phyloP scores from a whole-genome alignment of 495 filamentous ascomycete genomes.

The Acidiella bohemica region DNA sequence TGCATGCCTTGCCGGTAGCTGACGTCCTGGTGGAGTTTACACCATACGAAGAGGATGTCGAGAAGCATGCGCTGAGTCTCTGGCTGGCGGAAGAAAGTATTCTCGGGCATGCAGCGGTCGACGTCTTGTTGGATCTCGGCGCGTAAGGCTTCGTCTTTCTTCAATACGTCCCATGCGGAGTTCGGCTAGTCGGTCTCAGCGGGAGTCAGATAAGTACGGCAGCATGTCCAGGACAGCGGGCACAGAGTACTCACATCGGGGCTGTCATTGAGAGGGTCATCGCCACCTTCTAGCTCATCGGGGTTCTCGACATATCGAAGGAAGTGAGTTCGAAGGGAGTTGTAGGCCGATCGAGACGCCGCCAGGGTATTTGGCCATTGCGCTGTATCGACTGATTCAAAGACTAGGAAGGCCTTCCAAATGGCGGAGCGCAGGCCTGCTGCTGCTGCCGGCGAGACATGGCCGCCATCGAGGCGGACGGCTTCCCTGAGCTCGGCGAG shows the following conservation, averaged over 20 bases:
- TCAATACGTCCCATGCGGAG: slow-evolving; percentile 77
- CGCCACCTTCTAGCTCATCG: slow-evolving; percentile 55
- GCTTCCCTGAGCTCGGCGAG: slow-evolving; percentile 51
- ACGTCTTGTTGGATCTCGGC: slow-evolving; percentile 94
- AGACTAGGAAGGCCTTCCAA: slow-evolving; percentile 88
- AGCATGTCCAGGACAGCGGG: not conserved
- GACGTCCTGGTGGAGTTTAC: slow-evolving; percentile 77
- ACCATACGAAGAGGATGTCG: slow-evolving; percentile 77
- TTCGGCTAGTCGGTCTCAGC: slow-evolving; percentile 38
- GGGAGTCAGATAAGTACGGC: slow-evolving; percentile 28
- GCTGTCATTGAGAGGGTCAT: slow-evolving; percentile 81
- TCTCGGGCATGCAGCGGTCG: slow-evolving; percentile 81
- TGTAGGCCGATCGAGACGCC: slow-evolving; percentile 61
- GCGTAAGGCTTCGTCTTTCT: slow-evolving; percentile 69
- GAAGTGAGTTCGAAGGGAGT: slow-evolving; percentile 56
- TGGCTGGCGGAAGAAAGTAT: slow-evolving; percentile 73
- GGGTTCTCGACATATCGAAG: slow-evolving; percentile 69
- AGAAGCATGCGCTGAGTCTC: slow-evolving; percentile 67
- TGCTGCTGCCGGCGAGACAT: slow-evolving; percentile 23
- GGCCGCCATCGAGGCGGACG: slow-evolving; percentile 42
- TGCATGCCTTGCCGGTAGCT: slow-evolving; percentile 98
- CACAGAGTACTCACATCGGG: slow-evolving; percentile 46
- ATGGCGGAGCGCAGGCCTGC: slow-evolving; percentile 73
- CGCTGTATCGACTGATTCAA: slow-evolving; percentile 49
- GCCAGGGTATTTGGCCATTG: slow-evolving; percentile 55